These are phyloP conservation scores for Lodderomyces margitis DNA, from an alignment of 1,139 yeast species.

Conservation along the genomic window DNA sequence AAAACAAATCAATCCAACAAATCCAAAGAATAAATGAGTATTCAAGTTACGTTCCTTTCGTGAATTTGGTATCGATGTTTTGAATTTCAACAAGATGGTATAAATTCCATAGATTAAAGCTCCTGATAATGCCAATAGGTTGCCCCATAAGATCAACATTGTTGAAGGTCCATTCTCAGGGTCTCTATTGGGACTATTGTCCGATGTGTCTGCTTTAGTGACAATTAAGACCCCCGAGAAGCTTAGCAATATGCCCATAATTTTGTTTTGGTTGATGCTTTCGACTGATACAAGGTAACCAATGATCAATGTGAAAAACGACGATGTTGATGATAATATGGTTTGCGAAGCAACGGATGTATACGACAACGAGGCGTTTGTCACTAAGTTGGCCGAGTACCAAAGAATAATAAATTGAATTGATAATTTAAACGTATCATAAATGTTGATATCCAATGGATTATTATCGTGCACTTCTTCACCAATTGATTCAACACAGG, in stretches of 20 bases:
- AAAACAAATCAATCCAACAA: constrained; percentile 82
- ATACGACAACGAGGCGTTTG: constrained; percentile 81
- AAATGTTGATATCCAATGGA: constrained; percentile 26
- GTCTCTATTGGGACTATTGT: constrained; percentile 19
- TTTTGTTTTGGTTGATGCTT: constrained; percentile 58
- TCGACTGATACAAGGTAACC: constrained; percentile 77
- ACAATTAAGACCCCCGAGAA: constrained; percentile 79
- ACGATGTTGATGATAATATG: constrained; percentile 84
- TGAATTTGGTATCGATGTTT: constrained; percentile 45
- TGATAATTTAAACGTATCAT: constrained; percentile 60
- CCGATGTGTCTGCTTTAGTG: constrained; percentile 56
- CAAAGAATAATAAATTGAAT: constrained; percentile 82
- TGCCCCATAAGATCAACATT: constrained; percentile 64
- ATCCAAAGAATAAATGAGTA: constrained; percentile 88
- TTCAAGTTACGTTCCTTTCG: constrained; percentile 72
- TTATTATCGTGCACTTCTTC: constrained; percentile 15
- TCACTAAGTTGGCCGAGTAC: constrained; percentile 86
- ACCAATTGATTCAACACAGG: constrained; percentile 3
- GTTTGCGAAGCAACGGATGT: constrained; percentile 95
- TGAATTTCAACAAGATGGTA: constrained; percentile 76
- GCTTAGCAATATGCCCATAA: constrained; percentile 67
- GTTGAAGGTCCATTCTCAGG: constrained; percentile 18
- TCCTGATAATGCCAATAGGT: constrained; percentile 73
- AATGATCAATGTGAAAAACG: constrained; percentile 85
- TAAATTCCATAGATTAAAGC: constrained; percentile 90